Conservation (phyloP, 306 rosid genomes). For the Prunus salicina region DNA sequence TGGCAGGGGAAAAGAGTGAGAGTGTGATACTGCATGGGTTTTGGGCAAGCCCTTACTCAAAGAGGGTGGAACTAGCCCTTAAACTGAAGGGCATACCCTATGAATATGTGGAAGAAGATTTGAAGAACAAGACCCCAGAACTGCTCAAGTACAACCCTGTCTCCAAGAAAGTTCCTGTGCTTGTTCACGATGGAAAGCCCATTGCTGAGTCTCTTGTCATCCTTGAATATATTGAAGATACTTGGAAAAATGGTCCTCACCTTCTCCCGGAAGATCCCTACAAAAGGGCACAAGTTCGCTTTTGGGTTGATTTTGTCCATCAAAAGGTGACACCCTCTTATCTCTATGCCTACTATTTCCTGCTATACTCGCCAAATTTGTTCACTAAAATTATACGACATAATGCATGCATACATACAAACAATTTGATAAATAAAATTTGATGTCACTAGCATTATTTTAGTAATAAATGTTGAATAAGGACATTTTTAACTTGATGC, state of each 20-base stretch:
- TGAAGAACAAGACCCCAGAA: conserved; percentile 17
- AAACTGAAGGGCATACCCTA: neutral
- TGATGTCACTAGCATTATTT: no score
- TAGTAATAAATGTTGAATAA: no score
- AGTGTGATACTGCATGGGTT: conserved; percentile 18
- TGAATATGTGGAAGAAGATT: conserved; percentile 21
- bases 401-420: no score
- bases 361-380: no score
- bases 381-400: no score
- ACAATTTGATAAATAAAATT: no score
- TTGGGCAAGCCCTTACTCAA: neutral
- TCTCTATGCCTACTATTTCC: no score
- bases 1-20: conserved; percentile 14
- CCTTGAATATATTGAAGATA: conserved; percentile 27
- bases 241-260: conserved; percentile 18
- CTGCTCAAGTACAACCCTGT: conserved; percentile 19
- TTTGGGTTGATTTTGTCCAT: conserved; percentile 6
- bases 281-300: conserved; percentile 17
- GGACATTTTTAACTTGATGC: no score
- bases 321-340: conserved; percentile 10
- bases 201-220: conserved; percentile 26
- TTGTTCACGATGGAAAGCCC: conserved; percentile 28
- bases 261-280: conserved; percentile 21
- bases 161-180: conserved; percentile 28
- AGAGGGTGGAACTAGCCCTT: conserved; percentile 8